phyloP scores from a whole-genome alignment of 2,329 filamentous ascomycete species.

The Neoarthrinium moseri region DNA sequence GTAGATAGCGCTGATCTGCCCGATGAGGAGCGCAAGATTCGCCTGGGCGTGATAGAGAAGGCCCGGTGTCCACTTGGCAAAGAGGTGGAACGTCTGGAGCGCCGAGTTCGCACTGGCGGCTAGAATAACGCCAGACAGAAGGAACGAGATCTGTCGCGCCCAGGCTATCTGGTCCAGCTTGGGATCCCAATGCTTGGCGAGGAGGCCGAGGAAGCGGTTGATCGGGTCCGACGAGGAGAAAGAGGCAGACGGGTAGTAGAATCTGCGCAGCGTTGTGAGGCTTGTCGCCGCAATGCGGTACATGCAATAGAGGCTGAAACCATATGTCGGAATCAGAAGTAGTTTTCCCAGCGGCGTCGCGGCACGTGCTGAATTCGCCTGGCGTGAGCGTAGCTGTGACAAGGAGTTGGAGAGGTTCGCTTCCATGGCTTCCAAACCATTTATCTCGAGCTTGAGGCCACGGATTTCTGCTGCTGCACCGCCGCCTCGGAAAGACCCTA shows the following conservation, averaged over 20 bases:
- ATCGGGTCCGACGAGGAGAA: conserved; percentile 78
- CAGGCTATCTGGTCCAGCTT: conserved; percentile 78
- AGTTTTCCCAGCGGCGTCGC: conserved; percentile 66
- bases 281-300: conserved; percentile 77
- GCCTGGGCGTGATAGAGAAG: conserved; percentile 73
- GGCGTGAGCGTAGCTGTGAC: conserved; percentile 59
- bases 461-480: conserved; percentile 59
- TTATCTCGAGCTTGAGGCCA: conserved; percentile 70
- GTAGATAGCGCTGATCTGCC: conserved; percentile 80
- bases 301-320: conserved; percentile 79
- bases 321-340: conserved; percentile 60
- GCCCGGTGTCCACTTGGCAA: conserved; percentile 71
- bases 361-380: conserved; percentile 63
- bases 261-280: conserved; percentile 64
- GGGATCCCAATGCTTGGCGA: conserved; percentile 82
- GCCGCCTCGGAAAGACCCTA: conserved; percentile 68
- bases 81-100: conserved; percentile 80
- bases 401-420: conserved; percentile 66
- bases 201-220: conserved; percentile 75
- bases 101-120: conserved; percentile 78
- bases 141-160: conserved; percentile 82
- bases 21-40: conserved; percentile 75
- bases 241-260: conserved; percentile 43
- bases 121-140: conserved; percentile 80
- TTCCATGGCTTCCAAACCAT: conserved; percentile 79